Evolutionary conservation across 2,329 filamentous ascomycete genomes (phyloP).

Genomic region (Neodidymelliopsis sp.): DNA sequence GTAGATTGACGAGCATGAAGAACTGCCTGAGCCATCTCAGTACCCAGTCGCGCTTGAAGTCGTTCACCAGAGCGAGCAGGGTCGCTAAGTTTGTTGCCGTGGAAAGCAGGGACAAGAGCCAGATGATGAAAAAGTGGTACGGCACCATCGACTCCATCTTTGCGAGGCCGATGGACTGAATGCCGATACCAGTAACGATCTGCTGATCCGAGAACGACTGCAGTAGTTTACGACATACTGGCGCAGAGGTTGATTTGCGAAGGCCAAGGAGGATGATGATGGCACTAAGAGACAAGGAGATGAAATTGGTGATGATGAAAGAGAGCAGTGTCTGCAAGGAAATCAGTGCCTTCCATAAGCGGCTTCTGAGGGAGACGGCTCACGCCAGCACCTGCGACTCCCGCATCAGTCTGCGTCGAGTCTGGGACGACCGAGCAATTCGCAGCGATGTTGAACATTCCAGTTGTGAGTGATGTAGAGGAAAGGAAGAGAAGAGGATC

Average conservation of each 20-base stretch:
- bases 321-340: constrained; percentile 62
- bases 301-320: constrained; percentile 69
- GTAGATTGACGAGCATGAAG: constrained; percentile 71
- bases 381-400: constrained; percentile 66
- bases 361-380: constrained; percentile 30
- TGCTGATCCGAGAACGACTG: constrained; percentile 73
- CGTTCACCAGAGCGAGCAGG: constrained; percentile 69
- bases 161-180: constrained; percentile 69
- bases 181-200: constrained; percentile 73
- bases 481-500: background rate
- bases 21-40: constrained; percentile 70
- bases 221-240: constrained; percentile 69
- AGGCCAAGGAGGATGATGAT: constrained; percentile 65
- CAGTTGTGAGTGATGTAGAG: background rate
- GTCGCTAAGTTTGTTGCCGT: constrained; percentile 72
- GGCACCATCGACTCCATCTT: constrained; percentile 66
- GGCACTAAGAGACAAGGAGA: constrained; percentile 64
- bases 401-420: constrained; percentile 60
- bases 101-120: constrained; percentile 70
- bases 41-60: constrained; percentile 72
- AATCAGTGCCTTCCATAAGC: background rate
- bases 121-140: constrained; percentile 76
- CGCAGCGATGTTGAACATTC: constrained; percentile 12
- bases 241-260: constrained; percentile 55
- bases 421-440: constrained; percentile 57